Conservation (phyloP, 1,284 basidiomycete genomes). For the Prillingera fragicola region DNA sequence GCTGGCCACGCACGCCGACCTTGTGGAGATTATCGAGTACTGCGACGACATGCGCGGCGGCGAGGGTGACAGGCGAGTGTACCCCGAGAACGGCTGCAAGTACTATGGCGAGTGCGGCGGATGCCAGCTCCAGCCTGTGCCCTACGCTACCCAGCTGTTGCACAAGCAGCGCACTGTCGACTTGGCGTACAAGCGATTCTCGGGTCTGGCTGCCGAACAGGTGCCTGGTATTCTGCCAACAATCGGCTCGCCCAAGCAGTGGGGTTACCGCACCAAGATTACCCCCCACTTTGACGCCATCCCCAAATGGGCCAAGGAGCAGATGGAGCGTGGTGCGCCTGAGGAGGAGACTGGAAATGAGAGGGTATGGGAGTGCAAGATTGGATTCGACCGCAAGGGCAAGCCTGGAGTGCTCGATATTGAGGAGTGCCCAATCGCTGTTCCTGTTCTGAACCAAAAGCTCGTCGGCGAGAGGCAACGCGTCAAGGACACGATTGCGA, state of each 20-base stretch:
- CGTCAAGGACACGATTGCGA: constrained; percentile 66
- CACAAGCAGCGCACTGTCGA: constrained; percentile 83
- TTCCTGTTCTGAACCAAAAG: constrained; percentile 69
- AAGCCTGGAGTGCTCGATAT: constrained; percentile 80
- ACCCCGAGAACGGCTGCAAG: constrained; percentile 56
- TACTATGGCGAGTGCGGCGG: constrained; percentile 73
- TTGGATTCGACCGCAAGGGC: constrained; percentile 85
- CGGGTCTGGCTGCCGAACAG: constrained; percentile 51
- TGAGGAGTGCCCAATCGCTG: constrained; percentile 95
- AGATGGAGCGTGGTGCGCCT: constrained; percentile 1
- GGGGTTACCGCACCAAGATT: constrained; percentile 91
- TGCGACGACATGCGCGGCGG: constrained; percentile 64
- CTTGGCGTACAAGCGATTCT: constrained; percentile 77
- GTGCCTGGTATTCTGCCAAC: constrained; percentile 71
- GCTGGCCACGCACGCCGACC: constrained; percentile 69
- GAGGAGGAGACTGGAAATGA: constrained; percentile 12
- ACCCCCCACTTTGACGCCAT: constrained; percentile 93
- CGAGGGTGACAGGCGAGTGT: constrained; percentile 41
- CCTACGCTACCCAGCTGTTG: constrained; percentile 77
- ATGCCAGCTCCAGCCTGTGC: constrained; percentile 64
- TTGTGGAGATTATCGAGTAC: constrained; percentile 64
- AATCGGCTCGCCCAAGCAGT: constrained; percentile 78
- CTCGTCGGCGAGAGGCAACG: constrained; percentile 60
- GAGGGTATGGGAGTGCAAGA: constrained; percentile 36
- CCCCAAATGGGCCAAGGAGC: constrained; percentile 49